A percentile compares a stretch with the other conserved stretches of the same genome.
Evolutionary conservation across 805 yeast genomes (phyloP).

Genomic region (Yamadazyma laniorum): DNA sequence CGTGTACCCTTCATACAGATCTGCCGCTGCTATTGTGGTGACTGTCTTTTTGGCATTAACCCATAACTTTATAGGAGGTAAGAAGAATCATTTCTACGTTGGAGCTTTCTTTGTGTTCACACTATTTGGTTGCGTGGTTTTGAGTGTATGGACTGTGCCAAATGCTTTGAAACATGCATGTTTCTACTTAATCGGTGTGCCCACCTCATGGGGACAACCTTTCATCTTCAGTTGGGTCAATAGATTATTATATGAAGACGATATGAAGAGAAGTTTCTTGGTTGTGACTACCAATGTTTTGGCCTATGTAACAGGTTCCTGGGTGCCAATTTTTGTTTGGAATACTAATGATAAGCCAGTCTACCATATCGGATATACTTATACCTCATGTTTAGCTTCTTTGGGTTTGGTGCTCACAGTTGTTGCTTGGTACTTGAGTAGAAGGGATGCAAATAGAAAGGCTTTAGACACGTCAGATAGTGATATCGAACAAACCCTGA

Average conservation of each 20-base stretch:
- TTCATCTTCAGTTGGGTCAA: slow-evolving; percentile 58
- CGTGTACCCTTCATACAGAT: slow-evolving; percentile 28
- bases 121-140: slow-evolving; percentile 41
- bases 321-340: slow-evolving; percentile 42
- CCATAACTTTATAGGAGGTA: slow-evolving; percentile 34
- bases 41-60: slow-evolving; percentile 24
- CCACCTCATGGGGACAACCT: slow-evolving; percentile 54
- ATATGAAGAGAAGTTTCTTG: slow-evolving; percentile 40
- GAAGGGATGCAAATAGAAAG: slow-evolving; percentile 23
- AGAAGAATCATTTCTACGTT: slow-evolving; percentile 36
- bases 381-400: slow-evolving; percentile 29
- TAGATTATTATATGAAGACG: slow-evolving; percentile 42
- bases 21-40: slow-evolving; percentile 26
- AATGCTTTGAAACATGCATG: slow-evolving; percentile 49
- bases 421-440: slow-evolving; percentile 23
- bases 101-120: slow-evolving; percentile 36
- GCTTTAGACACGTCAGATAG: not conserved
- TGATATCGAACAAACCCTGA: not conserved
- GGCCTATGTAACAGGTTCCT: slow-evolving; percentile 40
- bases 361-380: slow-evolving; percentile 33
- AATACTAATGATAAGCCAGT: slow-evolving; percentile 32
- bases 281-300: slow-evolving; percentile 37
- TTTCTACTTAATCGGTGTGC: slow-evolving; percentile 48
- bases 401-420: slow-evolving; percentile 31
- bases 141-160: slow-evolving; percentile 50